These are phyloP conservation scores for Daldinia sp. DNA, from an alignment of 2,329 filamentous ascomycete species.

Conservation along the genomic window DNA sequence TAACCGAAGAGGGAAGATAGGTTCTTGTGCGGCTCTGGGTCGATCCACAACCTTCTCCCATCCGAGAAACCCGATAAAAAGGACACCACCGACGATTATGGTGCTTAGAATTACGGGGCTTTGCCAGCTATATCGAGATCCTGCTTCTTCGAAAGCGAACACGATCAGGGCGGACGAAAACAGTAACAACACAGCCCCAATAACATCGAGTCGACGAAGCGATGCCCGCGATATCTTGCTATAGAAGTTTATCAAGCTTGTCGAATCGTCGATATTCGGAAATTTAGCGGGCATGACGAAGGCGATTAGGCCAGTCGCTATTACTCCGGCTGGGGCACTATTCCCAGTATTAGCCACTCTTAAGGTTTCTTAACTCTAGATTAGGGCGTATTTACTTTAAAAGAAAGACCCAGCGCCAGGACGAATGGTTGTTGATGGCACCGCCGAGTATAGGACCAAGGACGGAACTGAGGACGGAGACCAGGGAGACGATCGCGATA, in stretches of 20 bases:
- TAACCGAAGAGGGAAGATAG: constrained; percentile 54
- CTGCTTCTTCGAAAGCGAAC: constrained; percentile 60
- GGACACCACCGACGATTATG: constrained; percentile 39
- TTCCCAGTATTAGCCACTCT: constrained; percentile 2
- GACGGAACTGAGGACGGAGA: constrained; percentile 57
- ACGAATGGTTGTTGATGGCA: constrained; percentile 55
- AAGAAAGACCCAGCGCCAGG: constrained; percentile 62
- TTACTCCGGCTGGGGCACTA: constrained; percentile 51
- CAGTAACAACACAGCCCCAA: constrained; percentile 54
- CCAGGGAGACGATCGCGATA: constrained; percentile 53
- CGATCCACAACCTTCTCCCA: constrained; percentile 50
- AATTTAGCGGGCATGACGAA: constrained; percentile 49
- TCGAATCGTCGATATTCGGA: constrained; percentile 42
- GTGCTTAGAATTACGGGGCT: constrained; percentile 55
- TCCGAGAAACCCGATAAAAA: constrained; percentile 47
- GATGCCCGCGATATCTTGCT: constrained; percentile 44
- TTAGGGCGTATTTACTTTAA: constrained; percentile 55
- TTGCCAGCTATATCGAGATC: constrained; percentile 57
- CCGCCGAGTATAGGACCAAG: constrained; percentile 60
- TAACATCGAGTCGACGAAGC: constrained; percentile 49
- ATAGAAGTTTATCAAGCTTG: constrained; percentile 28
- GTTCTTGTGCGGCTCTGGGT: constrained; percentile 44
- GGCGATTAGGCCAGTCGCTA: constrained; percentile 46
- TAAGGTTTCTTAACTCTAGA: neutral
- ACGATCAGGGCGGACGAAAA: constrained; percentile 59